Conservation (phyloP, 2,329 filamentous ascomycete genomes). For the Ustilaginoidea virens region DNA sequence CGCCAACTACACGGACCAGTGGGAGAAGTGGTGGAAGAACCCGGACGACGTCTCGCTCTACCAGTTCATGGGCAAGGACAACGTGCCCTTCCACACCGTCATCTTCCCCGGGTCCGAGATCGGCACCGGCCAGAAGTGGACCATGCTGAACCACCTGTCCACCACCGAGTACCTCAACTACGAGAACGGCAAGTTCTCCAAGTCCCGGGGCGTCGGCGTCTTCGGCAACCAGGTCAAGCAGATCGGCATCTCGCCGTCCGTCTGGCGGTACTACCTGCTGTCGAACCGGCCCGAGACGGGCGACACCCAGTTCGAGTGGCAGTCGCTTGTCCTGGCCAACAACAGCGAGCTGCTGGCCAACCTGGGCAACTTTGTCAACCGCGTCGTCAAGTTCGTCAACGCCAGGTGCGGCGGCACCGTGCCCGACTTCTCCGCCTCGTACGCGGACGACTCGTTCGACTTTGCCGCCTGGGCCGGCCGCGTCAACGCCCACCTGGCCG, state of each 20-base stretch:
- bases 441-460: slow-evolving; percentile 38
- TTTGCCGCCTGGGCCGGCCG: slow-evolving; percentile 9
- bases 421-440: slow-evolving; percentile 42
- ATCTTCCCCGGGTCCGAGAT: slow-evolving; percentile 83
- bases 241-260: slow-evolving; percentile 67
- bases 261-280: slow-evolving; percentile 89
- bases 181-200: slow-evolving; percentile 82
- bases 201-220: slow-evolving; percentile 77
- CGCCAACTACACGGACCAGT: slow-evolving; percentile 72
- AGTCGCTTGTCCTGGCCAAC: slow-evolving; percentile 65
- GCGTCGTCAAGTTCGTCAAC: slow-evolving; percentile 61
- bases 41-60: slow-evolving; percentile 78
- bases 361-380: slow-evolving; percentile 60
- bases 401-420: slow-evolving; percentile 58
- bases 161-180: slow-evolving; percentile 83
- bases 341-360: slow-evolving; percentile 78
- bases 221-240: slow-evolving; percentile 83
- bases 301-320: slow-evolving; percentile 86
- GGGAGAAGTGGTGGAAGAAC: slow-evolving; percentile 91
- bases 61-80: slow-evolving; percentile 82
- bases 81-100: slow-evolving; percentile 57
- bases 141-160: slow-evolving; percentile 73
- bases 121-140: slow-evolving; percentile 76
- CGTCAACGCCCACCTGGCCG: slow-evolving; percentile 43
- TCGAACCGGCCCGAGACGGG: slow-evolving; percentile 72